Base-by-base conservation (phyloP, 805 yeast species). In the Vanderwaltozyma yarrowii region DNA sequence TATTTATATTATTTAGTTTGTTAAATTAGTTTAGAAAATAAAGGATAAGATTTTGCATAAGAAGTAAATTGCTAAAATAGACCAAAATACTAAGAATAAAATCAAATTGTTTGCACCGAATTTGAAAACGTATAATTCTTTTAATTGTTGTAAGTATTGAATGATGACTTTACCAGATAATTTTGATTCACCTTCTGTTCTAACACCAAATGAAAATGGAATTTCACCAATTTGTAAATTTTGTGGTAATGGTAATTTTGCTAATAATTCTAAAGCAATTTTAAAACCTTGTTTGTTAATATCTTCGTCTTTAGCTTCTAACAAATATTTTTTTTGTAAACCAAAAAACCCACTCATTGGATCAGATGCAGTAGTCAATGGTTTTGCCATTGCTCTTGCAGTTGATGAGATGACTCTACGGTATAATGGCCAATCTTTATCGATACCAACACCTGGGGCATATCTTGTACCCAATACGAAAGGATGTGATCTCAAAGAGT, bases 271-370 rank as follows among this genome's bases (percentile, higher is more conserved):
- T 32, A 70, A 52, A 16, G 75, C 75, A 38, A 70, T 68, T 48
- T 70, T 70, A 61, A 70, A 70, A 30, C 75, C 74, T 38, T 64
- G 61, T 21, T 67, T 61, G 44, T 65, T 60, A 46, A 69, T 58
- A 29, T 61, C 61, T 21, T 59, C 55, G 21, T 54, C 48, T 19
- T 51, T 43, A n/a, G 68, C 65, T 37, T 50, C 42, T 7, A 49
- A 34, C 36, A 70, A 51, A 40, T 68, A 69, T 43, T 64, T 58
- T 51, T 66, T 69, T 46, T 69, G 74, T 36, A 70, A 51, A 32
- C 75, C 75, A 43, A 70, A 70, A 52, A 67, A 70, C 13, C 75
- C 75, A 49, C 69, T 62, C 75, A 70, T 70, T 44, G 75, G 75
- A 47, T 70, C 75, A 36, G 70, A 65, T 13, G 72, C 74, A n/a